phyloP scores from a whole-genome alignment of 176 grass and related monocot genomes.

The Zoysia japonica region DNA sequence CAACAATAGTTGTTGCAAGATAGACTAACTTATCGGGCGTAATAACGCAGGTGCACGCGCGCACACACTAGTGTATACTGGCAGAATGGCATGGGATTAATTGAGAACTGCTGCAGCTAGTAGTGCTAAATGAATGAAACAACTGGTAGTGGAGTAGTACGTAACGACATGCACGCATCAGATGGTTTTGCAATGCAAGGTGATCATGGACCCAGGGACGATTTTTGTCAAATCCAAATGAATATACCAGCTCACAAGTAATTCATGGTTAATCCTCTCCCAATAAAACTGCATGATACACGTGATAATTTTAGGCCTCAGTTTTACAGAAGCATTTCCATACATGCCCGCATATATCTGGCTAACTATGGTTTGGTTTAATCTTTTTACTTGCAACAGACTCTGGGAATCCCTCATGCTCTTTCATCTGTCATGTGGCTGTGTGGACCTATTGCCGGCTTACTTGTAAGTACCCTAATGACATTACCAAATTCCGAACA shows the following conservation, averaged over 20 bases:
- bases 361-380: background rate
- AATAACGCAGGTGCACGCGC: too few species aligned
- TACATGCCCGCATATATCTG: background rate
- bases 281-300: background rate
- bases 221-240: constrained; percentile 1
- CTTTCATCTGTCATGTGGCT: constrained; percentile 87
- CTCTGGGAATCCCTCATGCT: constrained; percentile 70
- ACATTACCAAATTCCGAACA: background rate
- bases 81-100: background rate
- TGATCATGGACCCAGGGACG: background rate
- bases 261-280: background rate
- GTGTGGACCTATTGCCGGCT: constrained; percentile 76
- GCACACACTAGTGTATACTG: too few species aligned
- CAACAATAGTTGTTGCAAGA: background rate
- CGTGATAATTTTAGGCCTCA: background rate
- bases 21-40: too few species aligned
- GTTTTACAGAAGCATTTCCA: background rate
- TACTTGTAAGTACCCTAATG: constrained; percentile 60
- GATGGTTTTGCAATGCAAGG: background rate
- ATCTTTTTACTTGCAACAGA: constrained; percentile 45
- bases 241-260: background rate
- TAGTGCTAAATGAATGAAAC: background rate
- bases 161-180: background rate
- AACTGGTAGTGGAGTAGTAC: background rate
- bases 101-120: background rate